Percentiles rank a stretch among this genome's conserved stretches.
phyloP scores from a whole-genome alignment of 805 yeast genomes.

The Blastobotrys parvus region DNA sequence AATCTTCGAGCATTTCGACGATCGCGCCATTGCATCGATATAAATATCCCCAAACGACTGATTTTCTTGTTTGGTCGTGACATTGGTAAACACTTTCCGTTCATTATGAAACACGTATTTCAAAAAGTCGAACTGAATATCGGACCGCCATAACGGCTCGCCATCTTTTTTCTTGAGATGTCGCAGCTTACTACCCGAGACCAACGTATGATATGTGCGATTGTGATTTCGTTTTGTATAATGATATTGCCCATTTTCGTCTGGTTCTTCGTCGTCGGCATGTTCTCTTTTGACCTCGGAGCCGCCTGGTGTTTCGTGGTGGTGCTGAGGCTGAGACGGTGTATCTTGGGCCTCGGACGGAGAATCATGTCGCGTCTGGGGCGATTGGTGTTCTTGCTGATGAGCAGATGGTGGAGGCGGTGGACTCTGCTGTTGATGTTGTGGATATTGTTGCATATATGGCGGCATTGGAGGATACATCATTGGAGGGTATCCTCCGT shows the following conservation, averaged over 20 bases:
- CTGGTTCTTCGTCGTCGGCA: background rate
- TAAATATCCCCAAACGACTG: conserved; percentile 80
- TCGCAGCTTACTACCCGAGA: conserved; percentile 27
- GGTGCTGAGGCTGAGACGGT: background rate
- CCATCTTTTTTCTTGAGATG: conserved; percentile 81
- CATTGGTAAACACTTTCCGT: conserved; percentile 51
- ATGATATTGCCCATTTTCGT: background rate
- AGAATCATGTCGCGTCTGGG: background rate
- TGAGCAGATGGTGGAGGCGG: background rate
- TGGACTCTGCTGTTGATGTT: background rate
- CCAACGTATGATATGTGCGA: conserved; percentile 17
- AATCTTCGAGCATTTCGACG: conserved; percentile 74
- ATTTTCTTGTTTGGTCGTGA: conserved; percentile 32
- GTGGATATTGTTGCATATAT: background rate
- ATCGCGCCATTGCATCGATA: conserved; percentile 70
- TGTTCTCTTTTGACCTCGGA: background rate
- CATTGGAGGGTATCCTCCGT: background rate
- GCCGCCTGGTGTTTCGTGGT: background rate
- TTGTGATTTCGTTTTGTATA: conserved; percentile 5
- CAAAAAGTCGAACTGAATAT: conserved; percentile 78
- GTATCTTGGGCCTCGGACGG: background rate
- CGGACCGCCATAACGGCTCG: conserved; percentile 81
- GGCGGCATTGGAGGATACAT: background rate
- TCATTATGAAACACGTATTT: conserved; percentile 54
- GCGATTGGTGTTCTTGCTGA: background rate